Evolutionary conservation across 345 rosid species (phyloP).

Genomic region (Syzygium grande): DNA sequence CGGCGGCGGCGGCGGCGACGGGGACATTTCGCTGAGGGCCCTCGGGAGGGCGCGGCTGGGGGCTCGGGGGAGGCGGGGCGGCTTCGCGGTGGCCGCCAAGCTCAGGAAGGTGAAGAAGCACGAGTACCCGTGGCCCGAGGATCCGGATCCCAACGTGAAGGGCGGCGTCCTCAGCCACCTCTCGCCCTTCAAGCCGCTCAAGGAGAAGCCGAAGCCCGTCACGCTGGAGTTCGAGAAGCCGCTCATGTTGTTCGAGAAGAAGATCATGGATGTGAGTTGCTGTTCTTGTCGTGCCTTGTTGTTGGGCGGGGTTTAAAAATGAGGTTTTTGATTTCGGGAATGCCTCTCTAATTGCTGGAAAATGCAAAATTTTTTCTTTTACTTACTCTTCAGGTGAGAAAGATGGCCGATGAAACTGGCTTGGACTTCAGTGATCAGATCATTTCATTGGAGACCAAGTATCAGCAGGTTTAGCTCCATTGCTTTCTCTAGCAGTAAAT

Average conservation of each 20-base stretch:
- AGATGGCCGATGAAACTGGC: slow-evolving; percentile 91
- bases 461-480: slow-evolving; percentile 50
- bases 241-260: slow-evolving; percentile 69
- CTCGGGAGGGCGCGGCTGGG: slow-evolving; percentile 37
- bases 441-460: slow-evolving; percentile 60
- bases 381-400: slow-evolving; percentile 61
- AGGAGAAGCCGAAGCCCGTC: slow-evolving; percentile 66
- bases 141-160: slow-evolving; percentile 89
- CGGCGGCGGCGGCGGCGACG: not conserved
- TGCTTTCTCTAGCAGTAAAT: not conserved
- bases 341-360: not conserved
- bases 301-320: not conserved
- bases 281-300: not conserved
- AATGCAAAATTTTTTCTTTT: not conserved
- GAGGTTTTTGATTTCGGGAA: not conserved
- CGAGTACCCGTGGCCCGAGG: slow-evolving; percentile 87
- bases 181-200: slow-evolving; percentile 72
- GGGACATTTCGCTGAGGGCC: slow-evolving; percentile 18
- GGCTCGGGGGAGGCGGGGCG: slow-evolving; percentile 17
- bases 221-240: slow-evolving; percentile 89
- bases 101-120: slow-evolving; percentile 81
- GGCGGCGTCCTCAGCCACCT: slow-evolving; percentile 82
- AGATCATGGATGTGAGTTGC: slow-evolving; percentile 67
- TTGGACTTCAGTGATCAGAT: slow-evolving; percentile 91
- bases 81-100: slow-evolving; percentile 34